phyloP scores from a whole-genome alignment of 2,329 filamentous ascomycete species.

The Aspergillus felis region DNA sequence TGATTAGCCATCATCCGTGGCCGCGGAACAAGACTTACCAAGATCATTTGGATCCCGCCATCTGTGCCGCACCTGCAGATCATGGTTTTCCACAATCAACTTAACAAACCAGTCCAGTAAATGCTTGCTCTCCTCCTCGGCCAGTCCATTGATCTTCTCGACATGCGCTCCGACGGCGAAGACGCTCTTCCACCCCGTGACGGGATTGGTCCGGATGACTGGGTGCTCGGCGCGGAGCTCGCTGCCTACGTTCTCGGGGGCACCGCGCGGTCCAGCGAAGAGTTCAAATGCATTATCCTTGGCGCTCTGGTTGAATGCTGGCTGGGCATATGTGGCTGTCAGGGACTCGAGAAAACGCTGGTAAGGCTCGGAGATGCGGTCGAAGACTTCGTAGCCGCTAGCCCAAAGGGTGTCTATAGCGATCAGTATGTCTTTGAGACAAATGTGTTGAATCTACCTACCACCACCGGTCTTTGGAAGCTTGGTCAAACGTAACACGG shows the following conservation, averaged over 20 bases:
- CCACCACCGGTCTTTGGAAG: conserved; percentile 43
- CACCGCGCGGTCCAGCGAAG: conserved; percentile 39
- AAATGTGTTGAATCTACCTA: conserved; percentile 1
- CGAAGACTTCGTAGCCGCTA: conserved; percentile 42
- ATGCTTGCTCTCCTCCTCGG: conserved; percentile 28
- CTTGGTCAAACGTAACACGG: conserved; percentile 43
- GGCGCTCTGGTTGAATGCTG: conserved; percentile 29
- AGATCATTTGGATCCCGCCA: conserved; percentile 44
- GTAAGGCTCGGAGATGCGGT: conserved; percentile 38
- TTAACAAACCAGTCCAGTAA: conserved; percentile 34
- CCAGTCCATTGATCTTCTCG: conserved; percentile 31
- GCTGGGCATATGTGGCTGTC: conserved; percentile 34
- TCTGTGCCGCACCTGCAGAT: conserved; percentile 37
- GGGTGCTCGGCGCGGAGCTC: conserved; percentile 47
- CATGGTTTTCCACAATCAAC: conserved; percentile 40
- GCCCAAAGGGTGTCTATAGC: conserved; percentile 42
- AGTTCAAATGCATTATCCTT: conserved; percentile 28
- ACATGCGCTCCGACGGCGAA: conserved; percentile 33
- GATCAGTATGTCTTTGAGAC: background rate
- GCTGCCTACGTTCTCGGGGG: conserved; percentile 55
- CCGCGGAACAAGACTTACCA: conserved; percentile 16
- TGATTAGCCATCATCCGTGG: background rate
- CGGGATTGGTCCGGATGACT: conserved; percentile 52
- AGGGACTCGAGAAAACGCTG: conserved; percentile 38
- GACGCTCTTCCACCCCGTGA: conserved; percentile 37